A percentile compares a stretch with the other conserved stretches of the same genome.
Conservation (phyloP, 2,329 filamentous ascomycete genomes). For the Penicillium digitatum region DNA sequence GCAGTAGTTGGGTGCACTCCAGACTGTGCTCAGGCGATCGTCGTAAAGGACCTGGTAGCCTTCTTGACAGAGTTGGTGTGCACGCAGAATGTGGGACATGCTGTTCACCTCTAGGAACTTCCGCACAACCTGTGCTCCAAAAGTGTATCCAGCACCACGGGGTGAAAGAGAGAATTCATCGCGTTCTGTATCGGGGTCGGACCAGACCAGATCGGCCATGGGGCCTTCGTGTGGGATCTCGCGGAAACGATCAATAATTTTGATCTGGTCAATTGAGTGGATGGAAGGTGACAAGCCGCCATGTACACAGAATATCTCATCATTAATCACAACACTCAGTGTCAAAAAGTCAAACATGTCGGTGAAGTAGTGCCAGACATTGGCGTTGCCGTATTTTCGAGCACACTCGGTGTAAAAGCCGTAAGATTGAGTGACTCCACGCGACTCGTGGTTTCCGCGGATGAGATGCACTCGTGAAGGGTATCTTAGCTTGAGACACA, state of each 20-base stretch:
- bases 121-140: constrained; percentile 94
- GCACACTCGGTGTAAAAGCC: constrained; percentile 98
- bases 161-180: constrained; percentile 96
- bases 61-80: constrained; percentile 98
- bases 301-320: constrained; percentile 98
- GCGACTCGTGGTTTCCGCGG: constrained; percentile 94
- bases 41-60: constrained; percentile 97
- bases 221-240: constrained; percentile 98
- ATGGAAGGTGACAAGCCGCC: constrained; percentile 87
- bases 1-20: constrained; percentile 96
- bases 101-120: constrained; percentile 97
- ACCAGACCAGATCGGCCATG: constrained; percentile 99
- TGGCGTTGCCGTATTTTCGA: constrained; percentile 96
- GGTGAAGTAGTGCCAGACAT: constrained; percentile 99
- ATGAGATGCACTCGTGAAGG: constrained; percentile 93
- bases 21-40: constrained; percentile 89
- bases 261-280: constrained; percentile 98
- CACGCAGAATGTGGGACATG: constrained; percentile 95
- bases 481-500: constrained; percentile 96
- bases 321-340: constrained; percentile 93
- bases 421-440: constrained; percentile 96
- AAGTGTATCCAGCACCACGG: constrained; percentile 91
- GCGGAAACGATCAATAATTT: constrained; percentile 97
- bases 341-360: constrained; percentile 99
- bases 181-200: constrained; percentile 91